A percentile compares a stretch with the other conserved stretches of the same genome.
phyloP scores from a whole-genome alignment of 2,329 filamentous ascomycete genomes.

The Mycosphaerella sp. region DNA sequence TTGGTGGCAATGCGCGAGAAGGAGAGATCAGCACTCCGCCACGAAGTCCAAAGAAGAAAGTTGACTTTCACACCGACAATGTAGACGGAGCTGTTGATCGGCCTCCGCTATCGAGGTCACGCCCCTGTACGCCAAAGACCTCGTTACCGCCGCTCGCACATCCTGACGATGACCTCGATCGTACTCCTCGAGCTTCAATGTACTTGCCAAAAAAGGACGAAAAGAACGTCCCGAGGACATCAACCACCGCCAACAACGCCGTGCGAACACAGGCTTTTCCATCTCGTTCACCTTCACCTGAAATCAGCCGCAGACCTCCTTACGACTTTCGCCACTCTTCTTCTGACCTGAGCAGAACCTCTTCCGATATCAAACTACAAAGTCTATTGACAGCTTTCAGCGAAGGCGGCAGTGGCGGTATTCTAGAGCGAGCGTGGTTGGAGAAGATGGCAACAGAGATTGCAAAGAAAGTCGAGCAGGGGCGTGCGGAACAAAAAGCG shows the following conservation, averaged over 20 bases:
- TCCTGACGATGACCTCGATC: constrained; percentile 32
- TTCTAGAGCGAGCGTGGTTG: constrained; percentile 78
- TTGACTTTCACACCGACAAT: constrained; percentile 25
- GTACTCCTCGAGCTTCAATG: constrained; percentile 32
- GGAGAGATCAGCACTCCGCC: constrained; percentile 44
- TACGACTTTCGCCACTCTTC: constrained; percentile 14
- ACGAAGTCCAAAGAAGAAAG: constrained; percentile 38
- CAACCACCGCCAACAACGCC: constrained; percentile 13
- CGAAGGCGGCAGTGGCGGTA: constrained; percentile 41
- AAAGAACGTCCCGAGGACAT: constrained; percentile 7
- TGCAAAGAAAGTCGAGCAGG: constrained; percentile 76
- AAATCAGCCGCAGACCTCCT: constrained; percentile 15
- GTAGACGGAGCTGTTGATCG: neutral
- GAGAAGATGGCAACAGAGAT: constrained; percentile 93
- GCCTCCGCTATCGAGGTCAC: constrained; percentile 6
- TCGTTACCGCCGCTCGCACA: constrained; percentile 2
- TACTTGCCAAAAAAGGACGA: constrained; percentile 16
- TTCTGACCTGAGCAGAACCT: constrained; percentile 13
- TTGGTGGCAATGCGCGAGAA: constrained; percentile 25
- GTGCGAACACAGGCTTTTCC: constrained; percentile 18
- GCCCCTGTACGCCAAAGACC: constrained; percentile 17
- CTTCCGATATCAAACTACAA: constrained; percentile 18
- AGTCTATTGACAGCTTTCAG: constrained; percentile 21
- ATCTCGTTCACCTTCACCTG: constrained; percentile 22
- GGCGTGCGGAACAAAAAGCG: constrained; percentile 51